Conservation (phyloP, 306 rosid species). For the Biancaea sappan region DNA sequence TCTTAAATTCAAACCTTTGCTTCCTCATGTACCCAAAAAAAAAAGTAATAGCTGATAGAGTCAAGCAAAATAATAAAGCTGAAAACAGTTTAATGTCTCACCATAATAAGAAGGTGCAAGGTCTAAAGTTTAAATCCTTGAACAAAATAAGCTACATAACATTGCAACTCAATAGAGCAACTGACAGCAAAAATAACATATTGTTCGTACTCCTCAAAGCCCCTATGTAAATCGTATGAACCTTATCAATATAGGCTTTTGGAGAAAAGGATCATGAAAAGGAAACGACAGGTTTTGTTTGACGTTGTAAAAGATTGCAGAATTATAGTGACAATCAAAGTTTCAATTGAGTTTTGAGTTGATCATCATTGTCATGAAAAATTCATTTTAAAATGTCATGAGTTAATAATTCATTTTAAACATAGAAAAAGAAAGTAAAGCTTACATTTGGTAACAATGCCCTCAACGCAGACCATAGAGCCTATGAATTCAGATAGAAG, state of each 20-base stretch:
- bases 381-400: neutral
- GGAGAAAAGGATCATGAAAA: neutral
- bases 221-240: neutral
- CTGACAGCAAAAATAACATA: neutral
- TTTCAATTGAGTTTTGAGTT: neutral
- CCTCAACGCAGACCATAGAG: slow-evolving; percentile 94
- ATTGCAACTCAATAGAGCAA: neutral
- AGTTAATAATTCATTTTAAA: neutral
- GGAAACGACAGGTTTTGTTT: neutral
- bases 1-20: too few relatives aligned
- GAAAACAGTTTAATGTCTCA: neutral
- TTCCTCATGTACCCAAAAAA: too few relatives aligned
- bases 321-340: neutral
- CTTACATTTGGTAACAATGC: slow-evolving; percentile 92
- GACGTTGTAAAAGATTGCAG: neutral
- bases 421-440: neutral
- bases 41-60: neutral
- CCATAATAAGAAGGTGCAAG: neutral
- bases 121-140: slow-evolving; percentile 6
- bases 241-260: neutral
- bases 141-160: neutral
- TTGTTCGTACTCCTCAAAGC: neutral
- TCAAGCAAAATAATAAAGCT: neutral
- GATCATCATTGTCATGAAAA: neutral
- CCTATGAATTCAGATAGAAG: slow-evolving; percentile 90